A percentile compares a stretch with the other conserved stretches of the same genome.
Conservation (phyloP, 2,329 filamentous ascomycete genomes). For the Oidium heveae region DNA sequence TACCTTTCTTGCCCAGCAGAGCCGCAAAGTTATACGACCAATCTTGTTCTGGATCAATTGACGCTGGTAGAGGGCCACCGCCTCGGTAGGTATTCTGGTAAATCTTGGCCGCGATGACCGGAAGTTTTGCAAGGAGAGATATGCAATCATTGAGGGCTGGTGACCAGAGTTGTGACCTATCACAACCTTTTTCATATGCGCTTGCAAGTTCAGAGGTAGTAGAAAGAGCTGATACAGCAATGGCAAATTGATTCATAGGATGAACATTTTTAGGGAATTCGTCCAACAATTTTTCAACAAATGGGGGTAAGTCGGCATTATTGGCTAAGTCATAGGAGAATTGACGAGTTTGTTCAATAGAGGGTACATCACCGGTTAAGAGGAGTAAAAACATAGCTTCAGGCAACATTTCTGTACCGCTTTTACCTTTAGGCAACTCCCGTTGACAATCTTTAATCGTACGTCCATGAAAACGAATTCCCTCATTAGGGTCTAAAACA, state of each 20-base stretch:
- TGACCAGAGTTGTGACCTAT: conserved; percentile 98
- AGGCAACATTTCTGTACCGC: conserved; percentile 89
- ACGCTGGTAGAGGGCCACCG: conserved; percentile 48
- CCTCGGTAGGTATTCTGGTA: conserved; percentile 76
- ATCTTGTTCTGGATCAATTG: conserved; percentile 65
- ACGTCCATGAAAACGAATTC: conserved; percentile 90
- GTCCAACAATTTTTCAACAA: conserved; percentile 72
- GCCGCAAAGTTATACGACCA: conserved; percentile 98
- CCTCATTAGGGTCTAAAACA: conserved; percentile 85
- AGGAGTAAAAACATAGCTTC: conserved; percentile 99
- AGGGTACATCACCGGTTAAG: conserved; percentile 76
- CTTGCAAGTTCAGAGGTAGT: conserved; percentile 85
- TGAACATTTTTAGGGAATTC: conserved; percentile 74
- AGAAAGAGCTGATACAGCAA: conserved; percentile 86
- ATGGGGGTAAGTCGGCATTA: conserved; percentile 57
- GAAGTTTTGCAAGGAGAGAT: conserved; percentile 80
- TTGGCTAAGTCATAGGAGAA: conserved; percentile 74
- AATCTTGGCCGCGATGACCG: conserved; percentile 89
- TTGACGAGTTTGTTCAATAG: conserved; percentile 51
- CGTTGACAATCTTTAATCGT: conserved; percentile 97
- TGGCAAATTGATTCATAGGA: conserved; percentile 95
- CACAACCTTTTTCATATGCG: conserved; percentile 70
- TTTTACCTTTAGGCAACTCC: conserved; percentile 73
- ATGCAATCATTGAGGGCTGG: conserved; percentile 92
- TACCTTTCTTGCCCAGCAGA: conserved; percentile 74